These are phyloP conservation scores for Pseudogymnoascus sp. DNA, from an alignment of 2,329 filamentous ascomycete species.

Conservation along the genomic window DNA sequence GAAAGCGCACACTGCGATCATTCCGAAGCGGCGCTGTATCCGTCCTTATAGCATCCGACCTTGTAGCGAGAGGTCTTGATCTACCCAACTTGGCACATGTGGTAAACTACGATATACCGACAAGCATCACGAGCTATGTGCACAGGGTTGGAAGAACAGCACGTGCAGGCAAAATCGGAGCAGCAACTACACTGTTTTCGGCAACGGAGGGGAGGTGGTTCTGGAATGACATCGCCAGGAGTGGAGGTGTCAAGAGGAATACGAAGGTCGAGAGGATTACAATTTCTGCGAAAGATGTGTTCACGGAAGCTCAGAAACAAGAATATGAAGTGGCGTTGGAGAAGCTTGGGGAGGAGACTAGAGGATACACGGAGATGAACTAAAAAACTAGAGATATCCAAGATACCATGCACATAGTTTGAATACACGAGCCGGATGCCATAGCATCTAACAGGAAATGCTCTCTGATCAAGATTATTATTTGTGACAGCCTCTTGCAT, in stretches of 20 bases:
- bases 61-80: slow-evolving; percentile 87
- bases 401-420: slow-evolving; percentile 8
- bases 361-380: neutral
- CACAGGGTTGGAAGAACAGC: slow-evolving; percentile 90
- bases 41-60: slow-evolving; percentile 81
- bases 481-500: neutral
- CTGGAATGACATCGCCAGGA: slow-evolving; percentile 67
- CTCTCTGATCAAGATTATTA: neutral
- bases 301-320: slow-evolving; percentile 34
- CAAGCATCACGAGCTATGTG: slow-evolving; percentile 72
- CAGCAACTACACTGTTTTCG: slow-evolving; percentile 79
- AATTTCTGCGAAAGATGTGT: slow-evolving; percentile 31
- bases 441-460: neutral
- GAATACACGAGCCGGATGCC: neutral
- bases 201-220: slow-evolving; percentile 79
- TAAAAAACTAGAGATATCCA: neutral
- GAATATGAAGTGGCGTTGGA: slow-evolving; percentile 47
- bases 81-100: slow-evolving; percentile 71
- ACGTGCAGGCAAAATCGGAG: slow-evolving; percentile 63
- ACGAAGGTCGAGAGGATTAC: slow-evolving; percentile 38
- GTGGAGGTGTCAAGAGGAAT: slow-evolving; percentile 39
- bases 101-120: slow-evolving; percentile 87
- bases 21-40: slow-evolving; percentile 56
- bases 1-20: slow-evolving; percentile 57
- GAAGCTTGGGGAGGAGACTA: slow-evolving; percentile 48